These are phyloP conservation scores for Ophiostoma montium DNA, from an alignment of 2,329 filamentous ascomycete species.

Conservation along the genomic window DNA sequence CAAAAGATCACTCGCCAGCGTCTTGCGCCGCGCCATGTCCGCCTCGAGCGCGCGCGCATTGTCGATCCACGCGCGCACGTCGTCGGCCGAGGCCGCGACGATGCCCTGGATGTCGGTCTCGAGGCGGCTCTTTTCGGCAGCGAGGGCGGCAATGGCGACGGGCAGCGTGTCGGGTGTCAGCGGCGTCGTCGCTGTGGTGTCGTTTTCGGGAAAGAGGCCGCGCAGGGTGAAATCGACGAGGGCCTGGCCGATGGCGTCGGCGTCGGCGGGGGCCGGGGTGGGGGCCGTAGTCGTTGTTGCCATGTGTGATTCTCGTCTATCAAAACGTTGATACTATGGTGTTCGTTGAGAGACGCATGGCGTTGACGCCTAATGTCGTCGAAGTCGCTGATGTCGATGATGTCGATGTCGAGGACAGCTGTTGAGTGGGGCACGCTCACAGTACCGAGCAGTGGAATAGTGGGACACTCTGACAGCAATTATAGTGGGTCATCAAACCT, in stretches of 20 bases:
- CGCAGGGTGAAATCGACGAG: slow-evolving; percentile 47
- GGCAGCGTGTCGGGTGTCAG: slow-evolving; percentile 24
- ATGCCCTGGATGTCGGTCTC: slow-evolving; percentile 57
- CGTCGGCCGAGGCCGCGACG: slow-evolving; percentile 61
- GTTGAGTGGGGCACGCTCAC: too few relatives aligned
- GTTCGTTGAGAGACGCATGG: neutral
- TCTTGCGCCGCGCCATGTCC: slow-evolving; percentile 70
- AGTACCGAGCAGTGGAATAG: too few relatives aligned
- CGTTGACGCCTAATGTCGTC: neutral
- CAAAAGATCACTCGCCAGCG: slow-evolving; percentile 68
- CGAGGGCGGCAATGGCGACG: slow-evolving; percentile 27
- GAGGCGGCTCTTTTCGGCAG: slow-evolving; percentile 28
- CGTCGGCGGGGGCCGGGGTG: slow-evolving; percentile 17
- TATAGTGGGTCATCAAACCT: neutral
- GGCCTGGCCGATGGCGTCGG: slow-evolving; percentile 31
- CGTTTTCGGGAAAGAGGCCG: slow-evolving; percentile 30
- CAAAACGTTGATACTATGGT: too few relatives aligned
- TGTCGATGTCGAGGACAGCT: neutral
- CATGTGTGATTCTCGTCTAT: neutral
- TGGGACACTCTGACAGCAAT: neutral
- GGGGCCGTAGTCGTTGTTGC: neutral
- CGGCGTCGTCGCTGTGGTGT: slow-evolving; percentile 26
- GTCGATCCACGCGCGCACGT: slow-evolving; percentile 74
- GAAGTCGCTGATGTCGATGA: neutral
- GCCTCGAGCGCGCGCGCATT: slow-evolving; percentile 74